phyloP scores from a whole-genome alignment of 495 filamentous ascomycete genomes.

The Neurospora cerealis region DNA sequence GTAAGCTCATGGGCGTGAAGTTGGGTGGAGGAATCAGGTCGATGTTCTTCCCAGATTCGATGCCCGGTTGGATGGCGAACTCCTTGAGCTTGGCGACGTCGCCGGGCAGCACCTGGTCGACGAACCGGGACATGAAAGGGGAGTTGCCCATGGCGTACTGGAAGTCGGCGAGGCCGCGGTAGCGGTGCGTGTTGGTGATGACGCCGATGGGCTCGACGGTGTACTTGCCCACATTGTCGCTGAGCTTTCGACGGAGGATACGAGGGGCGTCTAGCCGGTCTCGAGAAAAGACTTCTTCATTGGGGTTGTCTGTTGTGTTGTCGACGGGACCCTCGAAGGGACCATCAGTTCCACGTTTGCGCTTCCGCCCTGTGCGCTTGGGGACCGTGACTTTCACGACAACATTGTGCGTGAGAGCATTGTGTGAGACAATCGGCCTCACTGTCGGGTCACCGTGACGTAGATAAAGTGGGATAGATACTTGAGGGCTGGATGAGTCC shows the following conservation, averaged over 20 bases:
- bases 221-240: slow-evolving; percentile 62
- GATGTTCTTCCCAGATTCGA: slow-evolving; percentile 44
- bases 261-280: slow-evolving; percentile 31
- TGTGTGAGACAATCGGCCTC: slow-evolving; percentile 62
- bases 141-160: slow-evolving; percentile 56
- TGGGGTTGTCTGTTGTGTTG: not conserved
- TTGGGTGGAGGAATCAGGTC: slow-evolving; percentile 74
- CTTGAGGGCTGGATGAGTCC: slow-evolving; percentile 24
- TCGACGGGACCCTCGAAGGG: slow-evolving; percentile 41
- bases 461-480: slow-evolving; percentile 53
- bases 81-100: slow-evolving; percentile 59
- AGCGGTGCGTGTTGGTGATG: slow-evolving; percentile 75
- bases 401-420: slow-evolving; percentile 63
- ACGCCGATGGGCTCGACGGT: slow-evolving; percentile 59
- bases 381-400: slow-evolving; percentile 82
- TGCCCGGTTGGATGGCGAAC: slow-evolving; percentile 60
- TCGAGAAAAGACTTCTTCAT: slow-evolving; percentile 23
- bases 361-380: slow-evolving; percentile 73
- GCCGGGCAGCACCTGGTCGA: slow-evolving; percentile 52
- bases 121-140: slow-evolving; percentile 54
- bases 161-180: slow-evolving; percentile 64
- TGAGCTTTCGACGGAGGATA: slow-evolving; percentile 53
- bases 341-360: slow-evolving; percentile 60
- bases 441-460: slow-evolving; percentile 68
- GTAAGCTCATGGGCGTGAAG: slow-evolving; percentile 55